Evolutionary conservation across 2,329 filamentous ascomycete species (phyloP).

Genomic region (Endoconidiophora laricicola): DNA sequence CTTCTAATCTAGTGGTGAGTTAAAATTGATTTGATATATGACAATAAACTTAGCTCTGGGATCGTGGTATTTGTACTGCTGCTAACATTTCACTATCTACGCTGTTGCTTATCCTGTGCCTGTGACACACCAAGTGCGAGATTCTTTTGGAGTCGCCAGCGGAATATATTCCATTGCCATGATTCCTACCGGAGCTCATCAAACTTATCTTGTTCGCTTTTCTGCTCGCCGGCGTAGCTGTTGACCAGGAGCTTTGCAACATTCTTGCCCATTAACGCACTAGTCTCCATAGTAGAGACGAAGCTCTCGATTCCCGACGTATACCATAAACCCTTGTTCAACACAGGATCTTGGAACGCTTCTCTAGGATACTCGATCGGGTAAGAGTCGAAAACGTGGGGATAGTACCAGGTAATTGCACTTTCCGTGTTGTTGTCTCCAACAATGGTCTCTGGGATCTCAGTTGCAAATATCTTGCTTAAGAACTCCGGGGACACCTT

Average conservation of each 20-base stretch:
- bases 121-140: not conserved
- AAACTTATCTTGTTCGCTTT: not conserved
- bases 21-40: not conserved
- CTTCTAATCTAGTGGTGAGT: too few relatives aligned
- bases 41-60: not conserved
- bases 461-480: conserved; percentile 31
- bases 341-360: conserved; percentile 65
- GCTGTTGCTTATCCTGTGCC: not conserved
- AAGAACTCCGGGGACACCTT: conserved; percentile 36
- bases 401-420: conserved; percentile 58
- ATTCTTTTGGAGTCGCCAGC: not conserved
- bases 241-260: conserved; percentile 57
- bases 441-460: conserved; percentile 28
- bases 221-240: conserved; percentile 19
- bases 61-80: not conserved
- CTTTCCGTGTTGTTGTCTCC: conserved; percentile 18
- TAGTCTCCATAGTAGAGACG: conserved; percentile 96
- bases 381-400: conserved; percentile 69
- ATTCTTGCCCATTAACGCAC: conserved; percentile 76
- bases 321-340: conserved; percentile 53
- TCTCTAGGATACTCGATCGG: conserved; percentile 70
- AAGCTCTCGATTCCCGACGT: conserved; percentile 75
- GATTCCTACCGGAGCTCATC: not conserved
- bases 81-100: not conserved
- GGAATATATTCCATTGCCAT: not conserved